A percentile compares a stretch with the other conserved stretches of the same genome.
These are phyloP conservation scores for Litsea cubeba DNA, from an alignment of 164 flowering plant genomes.

Conservation along the genomic window DNA sequence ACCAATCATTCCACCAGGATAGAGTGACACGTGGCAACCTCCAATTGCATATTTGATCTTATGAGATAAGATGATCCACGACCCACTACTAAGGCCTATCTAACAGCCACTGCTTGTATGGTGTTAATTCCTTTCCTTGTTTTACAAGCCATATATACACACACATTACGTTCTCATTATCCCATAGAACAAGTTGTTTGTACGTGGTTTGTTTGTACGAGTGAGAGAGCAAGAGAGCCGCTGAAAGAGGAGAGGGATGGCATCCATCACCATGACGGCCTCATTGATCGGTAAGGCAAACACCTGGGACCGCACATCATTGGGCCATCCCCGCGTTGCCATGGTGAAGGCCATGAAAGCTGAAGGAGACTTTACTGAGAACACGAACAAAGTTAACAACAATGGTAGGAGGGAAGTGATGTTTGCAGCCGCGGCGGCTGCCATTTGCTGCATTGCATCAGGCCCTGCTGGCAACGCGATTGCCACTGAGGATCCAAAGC, in stretches of 20 bases:
- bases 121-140: too few relatives aligned
- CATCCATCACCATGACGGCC: conserved; percentile 67
- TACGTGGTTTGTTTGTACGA: too few relatives aligned
- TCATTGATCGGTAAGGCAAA: conserved; percentile 36
- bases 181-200: too few relatives aligned
- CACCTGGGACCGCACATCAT: conserved; percentile 18
- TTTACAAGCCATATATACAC: too few relatives aligned
- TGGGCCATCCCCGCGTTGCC: conserved; percentile 25
- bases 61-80: too few relatives aligned
- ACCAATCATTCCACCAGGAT: too few relatives aligned
- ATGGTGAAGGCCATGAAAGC: conserved; percentile 38
- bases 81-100: too few relatives aligned
- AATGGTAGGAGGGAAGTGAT: conserved; percentile 62
- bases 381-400: conserved; percentile 25
- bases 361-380: conserved; percentile 14
- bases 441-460: conserved; percentile 37
- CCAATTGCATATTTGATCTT: too few relatives aligned
- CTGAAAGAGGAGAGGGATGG: conserved; percentile 30
- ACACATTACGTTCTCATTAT: too few relatives aligned
- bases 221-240: not conserved
- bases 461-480: conserved; percentile 18
- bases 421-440: conserved; percentile 68
- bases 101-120: too few relatives aligned
- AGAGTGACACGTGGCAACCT: too few relatives aligned
- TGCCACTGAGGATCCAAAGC: conserved; percentile 55